A percentile compares a stretch with the other conserved stretches of the same genome.
Evolutionary conservation across 2,329 filamentous ascomycete species (phyloP).

Genomic region (Aureobasidium melanogenum): DNA sequence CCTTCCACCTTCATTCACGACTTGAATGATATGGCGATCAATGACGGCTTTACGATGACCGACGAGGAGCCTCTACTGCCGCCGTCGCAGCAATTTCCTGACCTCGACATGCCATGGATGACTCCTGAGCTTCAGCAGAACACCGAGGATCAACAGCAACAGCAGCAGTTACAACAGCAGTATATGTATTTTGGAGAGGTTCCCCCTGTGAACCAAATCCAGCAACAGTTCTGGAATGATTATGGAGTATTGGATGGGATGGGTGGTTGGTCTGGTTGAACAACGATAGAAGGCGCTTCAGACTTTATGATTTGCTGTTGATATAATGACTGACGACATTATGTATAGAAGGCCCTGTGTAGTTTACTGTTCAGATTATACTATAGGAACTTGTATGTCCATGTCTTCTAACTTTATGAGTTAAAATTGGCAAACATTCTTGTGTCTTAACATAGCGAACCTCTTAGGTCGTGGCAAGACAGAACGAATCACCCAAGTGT

Average conservation of each 20-base stretch:
- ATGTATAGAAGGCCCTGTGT: not conserved
- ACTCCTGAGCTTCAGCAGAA: not conserved
- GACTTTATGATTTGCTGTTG: not conserved
- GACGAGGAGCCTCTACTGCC: not conserved
- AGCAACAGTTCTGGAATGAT: not conserved
- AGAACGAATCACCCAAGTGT: no score
- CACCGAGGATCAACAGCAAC: not conserved
- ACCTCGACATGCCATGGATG: not conserved
- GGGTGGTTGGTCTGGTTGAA: conserved; percentile 2
- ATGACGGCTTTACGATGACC: not conserved
- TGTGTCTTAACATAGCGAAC: no score
- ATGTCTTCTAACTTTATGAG: no score
- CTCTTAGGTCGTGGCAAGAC: no score
- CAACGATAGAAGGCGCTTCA: not conserved
- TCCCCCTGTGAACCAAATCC: not conserved
- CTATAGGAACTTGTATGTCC: no score
- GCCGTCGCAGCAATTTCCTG: not conserved
- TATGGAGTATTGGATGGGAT: conserved; percentile 3
- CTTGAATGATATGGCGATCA: not conserved
- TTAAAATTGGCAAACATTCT: no score
- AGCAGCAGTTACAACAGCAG: not conserved
- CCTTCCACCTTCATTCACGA: not conserved
- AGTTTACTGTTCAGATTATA: no score
- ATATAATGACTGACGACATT: not conserved
- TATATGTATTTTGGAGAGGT: not conserved